Conservation (phyloP, 2,329 filamentous ascomycete species). For the Lasiodiplodia gonubiensis region DNA sequence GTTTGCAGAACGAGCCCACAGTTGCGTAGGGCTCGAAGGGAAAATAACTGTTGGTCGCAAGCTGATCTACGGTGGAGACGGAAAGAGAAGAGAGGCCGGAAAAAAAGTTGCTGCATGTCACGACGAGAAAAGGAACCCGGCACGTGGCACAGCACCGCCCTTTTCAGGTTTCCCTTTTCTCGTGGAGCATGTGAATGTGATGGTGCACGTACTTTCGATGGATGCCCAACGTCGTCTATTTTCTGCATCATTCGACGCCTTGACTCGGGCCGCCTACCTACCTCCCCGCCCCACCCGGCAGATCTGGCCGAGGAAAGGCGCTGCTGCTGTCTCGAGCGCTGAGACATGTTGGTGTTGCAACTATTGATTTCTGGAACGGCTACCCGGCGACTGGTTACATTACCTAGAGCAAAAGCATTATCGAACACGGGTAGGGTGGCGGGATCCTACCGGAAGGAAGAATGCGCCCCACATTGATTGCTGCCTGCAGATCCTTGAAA, state of each 20-base stretch:
- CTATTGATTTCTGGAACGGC: too few relatives aligned
- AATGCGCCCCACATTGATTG: not conserved
- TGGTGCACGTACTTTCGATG: not conserved
- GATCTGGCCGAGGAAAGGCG: not conserved
- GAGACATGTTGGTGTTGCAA: not conserved
- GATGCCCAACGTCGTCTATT: conserved; percentile 1
- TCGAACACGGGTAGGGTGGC: not conserved
- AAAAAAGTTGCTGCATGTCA: not conserved
- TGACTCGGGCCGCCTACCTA: not conserved
- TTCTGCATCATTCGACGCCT: not conserved
- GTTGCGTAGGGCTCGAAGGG: not conserved
- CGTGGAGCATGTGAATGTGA: not conserved
- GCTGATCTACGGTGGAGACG: conserved; percentile 1
- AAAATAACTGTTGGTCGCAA: not conserved
- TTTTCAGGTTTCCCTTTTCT: not conserved
- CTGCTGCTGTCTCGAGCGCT: not conserved
- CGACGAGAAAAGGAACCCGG: not conserved
- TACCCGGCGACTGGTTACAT: too few relatives aligned
- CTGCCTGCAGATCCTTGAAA: not conserved
- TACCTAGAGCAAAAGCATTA: not conserved
- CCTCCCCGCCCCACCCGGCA: not conserved
- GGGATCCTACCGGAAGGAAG: not conserved
- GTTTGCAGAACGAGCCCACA: not conserved
- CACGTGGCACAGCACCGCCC: not conserved
- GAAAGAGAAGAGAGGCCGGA: not conserved